Evolutionary conservation across 164 flowering plant genomes (phyloP).

Genomic region (Stephania japonica): DNA sequence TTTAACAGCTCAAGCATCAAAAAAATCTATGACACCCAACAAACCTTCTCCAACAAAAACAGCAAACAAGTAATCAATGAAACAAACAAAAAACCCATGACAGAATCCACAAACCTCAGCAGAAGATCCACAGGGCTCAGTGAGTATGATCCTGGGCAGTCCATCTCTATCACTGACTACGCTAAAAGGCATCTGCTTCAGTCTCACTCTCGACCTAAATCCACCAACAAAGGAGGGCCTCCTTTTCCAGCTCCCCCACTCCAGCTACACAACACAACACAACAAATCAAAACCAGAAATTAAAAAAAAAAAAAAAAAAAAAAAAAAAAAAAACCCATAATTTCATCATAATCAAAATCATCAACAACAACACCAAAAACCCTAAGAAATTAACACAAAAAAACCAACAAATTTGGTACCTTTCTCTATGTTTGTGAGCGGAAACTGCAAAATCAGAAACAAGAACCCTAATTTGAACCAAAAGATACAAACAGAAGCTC

Average conservation of each 20-base stretch:
- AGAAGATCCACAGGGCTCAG: constrained; percentile 68
- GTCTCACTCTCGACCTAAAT: not conserved
- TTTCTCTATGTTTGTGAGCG: not conserved
- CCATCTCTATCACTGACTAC: constrained; percentile 36
- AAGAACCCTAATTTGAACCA: too few relatives aligned
- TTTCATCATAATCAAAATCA: not conserved
- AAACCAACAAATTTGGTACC: not conserved
- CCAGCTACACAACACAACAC: constrained; percentile 5
- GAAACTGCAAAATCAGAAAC: too few relatives aligned
- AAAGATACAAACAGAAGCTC: too few relatives aligned
- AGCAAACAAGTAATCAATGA: not conserved
- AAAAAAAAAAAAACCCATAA: constrained; percentile 1
- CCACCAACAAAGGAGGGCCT: not conserved
- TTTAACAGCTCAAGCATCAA: not conserved
- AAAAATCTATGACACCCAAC: not conserved
- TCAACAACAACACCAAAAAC: not conserved
- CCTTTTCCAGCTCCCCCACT: constrained; percentile 5
- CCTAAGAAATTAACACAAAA: not conserved
- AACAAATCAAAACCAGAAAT: too few relatives aligned
- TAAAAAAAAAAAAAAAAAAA: not conserved
- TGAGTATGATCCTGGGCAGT: constrained; percentile 42
- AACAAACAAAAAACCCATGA: not conserved
- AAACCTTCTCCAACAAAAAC: not conserved
- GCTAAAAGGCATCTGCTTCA: constrained; percentile 38
- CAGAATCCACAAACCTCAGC: constrained; percentile 49